A percentile compares a stretch with the other conserved stretches of the same genome.
Conservation (phyloP, 164 flowering plant species). For the Nelumbo lutea region DNA sequence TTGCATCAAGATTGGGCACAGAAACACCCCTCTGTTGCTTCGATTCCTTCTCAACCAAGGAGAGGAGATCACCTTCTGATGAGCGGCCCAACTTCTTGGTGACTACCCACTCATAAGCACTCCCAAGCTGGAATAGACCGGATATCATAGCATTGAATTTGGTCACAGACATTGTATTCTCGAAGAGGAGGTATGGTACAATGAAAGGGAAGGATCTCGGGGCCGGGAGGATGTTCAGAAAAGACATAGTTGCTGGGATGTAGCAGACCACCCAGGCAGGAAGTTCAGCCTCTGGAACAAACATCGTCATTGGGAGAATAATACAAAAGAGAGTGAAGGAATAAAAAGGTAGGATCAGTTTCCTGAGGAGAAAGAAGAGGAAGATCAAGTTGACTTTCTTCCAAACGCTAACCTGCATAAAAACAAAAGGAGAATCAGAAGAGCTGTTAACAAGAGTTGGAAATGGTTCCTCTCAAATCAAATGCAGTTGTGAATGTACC, state of each 20-base stretch:
- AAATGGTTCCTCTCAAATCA: neutral
- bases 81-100: slow-evolving; percentile 98
- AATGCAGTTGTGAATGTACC: neutral
- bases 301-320: slow-evolving; percentile 98
- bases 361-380: slow-evolving; percentile 90
- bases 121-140: slow-evolving; percentile 95
- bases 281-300: slow-evolving; percentile 95
- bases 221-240: slow-evolving; percentile 92
- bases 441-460: neutral
- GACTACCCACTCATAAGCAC: slow-evolving; percentile 99
- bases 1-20: slow-evolving; percentile 48
- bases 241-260: slow-evolving; percentile 92
- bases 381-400: slow-evolving; percentile 90
- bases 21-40: slow-evolving; percentile 53
- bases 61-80: slow-evolving; percentile 81
- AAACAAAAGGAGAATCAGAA: neutral
- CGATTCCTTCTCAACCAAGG: slow-evolving; percentile 52
- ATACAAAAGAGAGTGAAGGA: slow-evolving; percentile 96
- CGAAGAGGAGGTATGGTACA: slow-evolving; percentile 96
- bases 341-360: slow-evolving; percentile 86
- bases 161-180: slow-evolving; percentile 98
- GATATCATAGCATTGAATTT: slow-evolving; percentile 98
- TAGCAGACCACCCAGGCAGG: slow-evolving; percentile 97
- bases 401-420: slow-evolving; percentile 74
- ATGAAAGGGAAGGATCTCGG: slow-evolving; percentile 96